A percentile compares a stretch with the other conserved stretches of the same genome.
Conservation (phyloP, 2,329 filamentous ascomycete genomes). For the Leptographium flavum region DNA sequence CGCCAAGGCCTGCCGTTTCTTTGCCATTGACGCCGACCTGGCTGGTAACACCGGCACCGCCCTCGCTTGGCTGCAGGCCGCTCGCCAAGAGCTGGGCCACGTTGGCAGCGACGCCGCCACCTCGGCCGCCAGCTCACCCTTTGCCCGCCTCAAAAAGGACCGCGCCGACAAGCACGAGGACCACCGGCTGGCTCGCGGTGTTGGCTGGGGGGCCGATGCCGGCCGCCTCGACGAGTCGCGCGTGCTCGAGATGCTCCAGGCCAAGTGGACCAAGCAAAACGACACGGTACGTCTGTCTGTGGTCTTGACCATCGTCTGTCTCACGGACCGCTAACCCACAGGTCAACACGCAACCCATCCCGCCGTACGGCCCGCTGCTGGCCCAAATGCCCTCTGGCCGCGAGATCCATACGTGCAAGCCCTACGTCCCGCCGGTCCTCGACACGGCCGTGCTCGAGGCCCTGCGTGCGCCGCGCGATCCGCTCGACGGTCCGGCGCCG, state of each 20-base stretch:
- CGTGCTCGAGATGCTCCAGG: conserved; percentile 73
- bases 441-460: conserved; percentile 49
- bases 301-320: neutral
- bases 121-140: conserved; percentile 19
- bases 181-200: conserved; percentile 58
- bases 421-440: conserved; percentile 51
- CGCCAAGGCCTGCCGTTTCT: conserved; percentile 78
- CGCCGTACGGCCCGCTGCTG: conserved; percentile 55
- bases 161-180: conserved; percentile 70
- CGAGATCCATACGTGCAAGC: conserved; percentile 63
- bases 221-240: conserved; percentile 73
- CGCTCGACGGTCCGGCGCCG: conserved; percentile 18
- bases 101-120: conserved; percentile 3
- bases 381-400: conserved; percentile 75
- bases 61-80: conserved; percentile 75
- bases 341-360: conserved; percentile 70
- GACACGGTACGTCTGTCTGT: conserved; percentile 52
- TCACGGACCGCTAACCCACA: conserved; percentile 18
- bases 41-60: conserved; percentile 69
- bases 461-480: conserved; percentile 40
- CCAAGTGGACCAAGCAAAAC: conserved; percentile 86
- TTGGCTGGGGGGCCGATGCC: conserved; percentile 67
- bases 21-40: conserved; percentile 78
- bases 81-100: conserved; percentile 33
- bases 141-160: conserved; percentile 56